Conservation (phyloP, 192 early-diverging fungal species). For the Coemansia furcata region DNA sequence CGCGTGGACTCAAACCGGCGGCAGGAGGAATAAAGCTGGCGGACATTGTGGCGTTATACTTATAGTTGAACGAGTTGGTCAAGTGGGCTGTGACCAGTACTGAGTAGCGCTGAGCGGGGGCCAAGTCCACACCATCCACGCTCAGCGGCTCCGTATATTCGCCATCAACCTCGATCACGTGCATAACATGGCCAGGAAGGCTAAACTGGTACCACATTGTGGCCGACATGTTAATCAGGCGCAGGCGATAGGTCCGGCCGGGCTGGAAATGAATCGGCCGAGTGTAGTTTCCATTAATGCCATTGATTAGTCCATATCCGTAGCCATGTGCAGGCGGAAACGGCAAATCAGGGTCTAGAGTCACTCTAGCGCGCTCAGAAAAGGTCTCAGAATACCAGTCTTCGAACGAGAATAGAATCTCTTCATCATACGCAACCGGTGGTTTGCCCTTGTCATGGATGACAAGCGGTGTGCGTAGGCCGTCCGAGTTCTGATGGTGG, state of each 20-base stretch:
- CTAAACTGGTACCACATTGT: slow-evolving; percentile 64
- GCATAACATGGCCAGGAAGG: slow-evolving; percentile 71
- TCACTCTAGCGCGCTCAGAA: slow-evolving; percentile 45
- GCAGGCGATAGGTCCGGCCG: slow-evolving; percentile 75
- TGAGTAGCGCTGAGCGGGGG: slow-evolving; percentile 73
- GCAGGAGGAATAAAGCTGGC: slow-evolving; percentile 49
- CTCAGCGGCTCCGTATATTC: slow-evolving; percentile 55
- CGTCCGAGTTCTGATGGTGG: slow-evolving; percentile 73
- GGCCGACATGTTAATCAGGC: slow-evolving; percentile 71
- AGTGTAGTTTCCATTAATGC: slow-evolving; percentile 46
- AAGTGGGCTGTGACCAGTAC: slow-evolving; percentile 69
- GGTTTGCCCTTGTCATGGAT: slow-evolving; percentile 56
- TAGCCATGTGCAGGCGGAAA: slow-evolving; percentile 61
- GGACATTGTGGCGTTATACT: slow-evolving; percentile 59
- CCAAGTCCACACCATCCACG: slow-evolving; percentile 56
- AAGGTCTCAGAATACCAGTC: slow-evolving; percentile 70
- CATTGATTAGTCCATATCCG: slow-evolving; percentile 38
- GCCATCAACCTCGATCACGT: slow-evolving; percentile 78
- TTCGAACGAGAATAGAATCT: slow-evolving; percentile 58
- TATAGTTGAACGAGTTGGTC: slow-evolving; percentile 59
- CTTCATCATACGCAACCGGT: slow-evolving; percentile 60
- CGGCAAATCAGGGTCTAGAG: slow-evolving; percentile 46
- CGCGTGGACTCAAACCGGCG: slow-evolving; percentile 46
- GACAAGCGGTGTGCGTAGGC: slow-evolving; percentile 66
- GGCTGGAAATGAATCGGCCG: slow-evolving; percentile 59